Percentiles rank a stretch among this genome's conserved stretches.
Conservation (phyloP, 2,329 filamentous ascomycete species). For the Stagonosporopsis chrysanthemi region DNA sequence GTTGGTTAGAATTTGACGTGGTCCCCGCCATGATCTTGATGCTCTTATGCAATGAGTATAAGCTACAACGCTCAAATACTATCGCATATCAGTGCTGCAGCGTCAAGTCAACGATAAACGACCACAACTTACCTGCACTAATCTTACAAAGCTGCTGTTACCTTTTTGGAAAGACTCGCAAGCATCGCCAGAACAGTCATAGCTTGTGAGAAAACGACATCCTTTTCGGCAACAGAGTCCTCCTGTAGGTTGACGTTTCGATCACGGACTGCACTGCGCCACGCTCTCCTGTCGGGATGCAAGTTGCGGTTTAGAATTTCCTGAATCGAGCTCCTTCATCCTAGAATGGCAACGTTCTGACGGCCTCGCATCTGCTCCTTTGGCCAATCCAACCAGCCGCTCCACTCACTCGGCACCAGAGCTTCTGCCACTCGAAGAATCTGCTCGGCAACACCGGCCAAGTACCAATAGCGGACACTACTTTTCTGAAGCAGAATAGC, state of each 20-base stretch:
- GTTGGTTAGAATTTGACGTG: too few species aligned
- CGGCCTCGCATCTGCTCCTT: conserved; percentile 30
- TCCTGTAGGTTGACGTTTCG: not conserved
- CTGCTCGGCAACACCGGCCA: conserved; percentile 35
- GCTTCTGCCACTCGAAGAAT: conserved; percentile 35
- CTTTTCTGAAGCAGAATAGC: conserved; percentile 40
- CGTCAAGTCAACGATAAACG: not conserved
- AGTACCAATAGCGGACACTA: conserved; percentile 34
- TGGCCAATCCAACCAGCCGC: conserved; percentile 40
- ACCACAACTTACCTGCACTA: not conserved
- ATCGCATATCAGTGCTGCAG: not conserved
- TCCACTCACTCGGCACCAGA: conserved; percentile 38
- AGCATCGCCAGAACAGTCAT: conserved; percentile 8
- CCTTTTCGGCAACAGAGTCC: not conserved
- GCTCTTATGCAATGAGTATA: not conserved
- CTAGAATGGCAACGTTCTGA: conserved; percentile 4
- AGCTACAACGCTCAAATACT: not conserved
- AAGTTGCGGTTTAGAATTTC: not conserved
- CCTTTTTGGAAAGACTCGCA: conserved; percentile 4
- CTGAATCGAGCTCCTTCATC: conserved; percentile 4
- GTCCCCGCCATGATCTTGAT: not conserved
- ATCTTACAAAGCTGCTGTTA: not conserved
- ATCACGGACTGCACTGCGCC: not conserved
- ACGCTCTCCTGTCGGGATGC: not conserved
- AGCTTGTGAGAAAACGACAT: not conserved